Conservation (phyloP, 169 alveolate genomes). For the Amoebophrya sp. region DNA sequence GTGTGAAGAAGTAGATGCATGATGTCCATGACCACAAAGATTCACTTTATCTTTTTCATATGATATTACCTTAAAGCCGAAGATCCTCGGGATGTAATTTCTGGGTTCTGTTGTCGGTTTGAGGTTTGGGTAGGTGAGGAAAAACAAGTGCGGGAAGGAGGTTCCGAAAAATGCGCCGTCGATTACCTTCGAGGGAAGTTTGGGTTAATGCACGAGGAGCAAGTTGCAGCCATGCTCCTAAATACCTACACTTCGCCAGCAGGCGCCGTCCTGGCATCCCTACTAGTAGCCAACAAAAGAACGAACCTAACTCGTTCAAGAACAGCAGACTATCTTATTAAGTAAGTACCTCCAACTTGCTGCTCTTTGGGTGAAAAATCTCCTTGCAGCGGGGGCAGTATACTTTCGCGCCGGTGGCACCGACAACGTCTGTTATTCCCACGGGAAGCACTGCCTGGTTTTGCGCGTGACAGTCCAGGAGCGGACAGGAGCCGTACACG, state of each 20-base stretch:
- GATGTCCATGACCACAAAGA: too few species aligned
- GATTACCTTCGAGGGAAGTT: constrained; percentile 51
- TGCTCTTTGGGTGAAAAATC: constrained; percentile 66
- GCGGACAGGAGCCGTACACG: constrained; percentile 79
- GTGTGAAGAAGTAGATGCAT: too few species aligned
- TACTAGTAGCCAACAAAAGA: too few species aligned
- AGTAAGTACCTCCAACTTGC: constrained; percentile 42
- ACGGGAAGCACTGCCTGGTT: constrained; percentile 74
- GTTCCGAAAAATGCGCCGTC: constrained; percentile 91
- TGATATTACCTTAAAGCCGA: constrained; percentile 46
- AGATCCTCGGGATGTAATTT: constrained; percentile 38
- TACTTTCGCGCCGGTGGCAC: constrained; percentile 75
- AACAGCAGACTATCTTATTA: too few species aligned
- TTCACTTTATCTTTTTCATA: too few species aligned
- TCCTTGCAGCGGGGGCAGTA: constrained; percentile 82
- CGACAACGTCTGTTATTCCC: constrained; percentile 78
- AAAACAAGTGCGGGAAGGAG: constrained; percentile 75
- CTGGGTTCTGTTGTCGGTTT: neutral
- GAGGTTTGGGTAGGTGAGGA: constrained; percentile 37
- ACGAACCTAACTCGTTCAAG: too few species aligned
- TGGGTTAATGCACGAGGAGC: too few species aligned
- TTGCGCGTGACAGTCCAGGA: constrained; percentile 63
- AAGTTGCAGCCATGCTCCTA: too few species aligned
- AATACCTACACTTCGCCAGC: too few species aligned
- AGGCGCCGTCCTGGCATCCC: too few species aligned